Evolutionary conservation across 345 rosid genomes (phyloP).

Genomic region (Litchi chinensis): DNA sequence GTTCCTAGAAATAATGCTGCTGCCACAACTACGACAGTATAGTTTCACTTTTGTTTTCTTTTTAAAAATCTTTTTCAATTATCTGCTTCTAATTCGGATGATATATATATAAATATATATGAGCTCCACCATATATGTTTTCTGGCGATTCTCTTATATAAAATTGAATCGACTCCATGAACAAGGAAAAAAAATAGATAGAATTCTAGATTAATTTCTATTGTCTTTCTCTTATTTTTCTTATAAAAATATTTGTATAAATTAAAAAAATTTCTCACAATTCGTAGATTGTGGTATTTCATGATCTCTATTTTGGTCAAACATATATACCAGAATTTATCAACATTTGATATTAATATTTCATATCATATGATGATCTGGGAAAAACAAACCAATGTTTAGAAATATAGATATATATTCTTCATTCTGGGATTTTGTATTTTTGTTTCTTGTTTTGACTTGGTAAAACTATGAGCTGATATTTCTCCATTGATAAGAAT

Average conservation of each 20-base stretch:
- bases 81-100: constrained; percentile 17
- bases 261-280: too few species aligned
- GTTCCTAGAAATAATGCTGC: constrained; percentile 18
- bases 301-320: too few species aligned
- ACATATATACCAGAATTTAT: too few species aligned
- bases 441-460: constrained; percentile 21
- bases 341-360: background rate
- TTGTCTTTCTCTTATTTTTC: too few species aligned
- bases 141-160: constrained; percentile 16
- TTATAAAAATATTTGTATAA: too few species aligned
- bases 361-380: background rate
- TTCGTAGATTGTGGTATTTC: too few species aligned
- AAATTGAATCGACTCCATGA: constrained; percentile 20
- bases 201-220: background rate
- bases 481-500: background rate
- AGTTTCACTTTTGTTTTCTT: constrained; percentile 11
- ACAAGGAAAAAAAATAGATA: constrained; percentile 19
- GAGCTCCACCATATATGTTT: constrained; percentile 16
- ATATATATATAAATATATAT: background rate
- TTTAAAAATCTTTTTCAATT: background rate
- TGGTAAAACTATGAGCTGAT: background rate
- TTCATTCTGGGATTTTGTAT: background rate
- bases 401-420: background rate
- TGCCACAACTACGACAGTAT: constrained; percentile 28
- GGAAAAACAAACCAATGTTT: background rate